phyloP scores from a whole-genome alignment of 106 monocot species.

The Narthecium ossifragum region DNA sequence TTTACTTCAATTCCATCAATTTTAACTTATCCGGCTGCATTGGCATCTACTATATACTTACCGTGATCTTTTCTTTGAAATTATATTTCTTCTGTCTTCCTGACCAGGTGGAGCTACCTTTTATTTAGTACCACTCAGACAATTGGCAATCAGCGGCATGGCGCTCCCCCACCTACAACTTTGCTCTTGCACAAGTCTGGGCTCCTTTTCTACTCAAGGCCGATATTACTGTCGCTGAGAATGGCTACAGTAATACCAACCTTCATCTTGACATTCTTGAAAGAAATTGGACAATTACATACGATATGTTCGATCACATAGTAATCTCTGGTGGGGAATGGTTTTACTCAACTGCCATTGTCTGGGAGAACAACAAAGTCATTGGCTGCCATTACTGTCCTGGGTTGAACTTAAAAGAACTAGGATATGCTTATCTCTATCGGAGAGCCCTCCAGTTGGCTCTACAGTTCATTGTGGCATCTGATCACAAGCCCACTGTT shows the following conservation, averaged over 20 bases:
- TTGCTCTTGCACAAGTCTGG: conserved; percentile 47
- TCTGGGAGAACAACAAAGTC: conserved; percentile 24
- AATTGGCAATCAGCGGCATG: conserved; percentile 24
- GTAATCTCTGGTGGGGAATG: conserved; percentile 41
- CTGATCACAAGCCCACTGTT: conserved; percentile 34
- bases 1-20: too few relatives aligned
- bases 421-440: conserved; percentile 24
- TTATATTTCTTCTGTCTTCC: not conserved
- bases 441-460: conserved; percentile 10
- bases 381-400: conserved; percentile 46
- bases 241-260: conserved; percentile 16
- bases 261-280: conserved; percentile 39
- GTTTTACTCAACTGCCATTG: conserved; percentile 27
- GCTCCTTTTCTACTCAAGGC: conserved; percentile 41
- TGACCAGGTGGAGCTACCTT: conserved; percentile 32
- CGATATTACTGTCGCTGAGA: conserved; percentile 23
- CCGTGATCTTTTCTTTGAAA: too few relatives aligned
- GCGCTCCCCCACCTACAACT: conserved; percentile 34
- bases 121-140: conserved; percentile 23
- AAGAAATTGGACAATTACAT: conserved; percentile 26
- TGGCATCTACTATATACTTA: too few relatives aligned
- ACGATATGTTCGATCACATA: conserved; percentile 31
- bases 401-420: conserved; percentile 6
- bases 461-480: conserved; percentile 20
- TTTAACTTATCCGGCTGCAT: not conserved